Evolutionary conservation across 2,329 filamentous ascomycete genomes (phyloP), one percentile per base, ranked within the genome.

Genomic region (Rhynchosporium agropyri): DNA sequence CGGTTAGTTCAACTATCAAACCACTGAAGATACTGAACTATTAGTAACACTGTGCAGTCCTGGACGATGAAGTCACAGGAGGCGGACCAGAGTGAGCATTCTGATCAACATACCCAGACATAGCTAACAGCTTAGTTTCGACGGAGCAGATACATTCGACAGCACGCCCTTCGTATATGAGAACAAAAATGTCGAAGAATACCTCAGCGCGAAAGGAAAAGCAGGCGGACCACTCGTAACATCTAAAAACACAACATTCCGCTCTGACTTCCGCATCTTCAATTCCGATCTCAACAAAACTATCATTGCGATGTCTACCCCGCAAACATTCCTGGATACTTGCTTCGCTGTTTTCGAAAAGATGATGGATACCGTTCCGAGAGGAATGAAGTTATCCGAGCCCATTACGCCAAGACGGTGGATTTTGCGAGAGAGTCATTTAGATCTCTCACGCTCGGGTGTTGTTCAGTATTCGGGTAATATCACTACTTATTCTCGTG

Each of bases 331-430:
- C 57, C 28, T 63, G 56, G 40, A 64, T 20, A 64, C 59, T 1
- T 70, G 67, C 45, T 60, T 62, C 26, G 57, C 54, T 2, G 55
- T 68, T 10, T 70, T 70, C 48, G 59, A 64, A 48, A 67, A 67
- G 36, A 67, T 68, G 65, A 63, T 70, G 15, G 58, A 68, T 31
- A 67, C 65, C 2, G 68, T 70, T 6, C 66, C 68, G 12, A 50
- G n/a, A 36, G 51, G 28, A 1, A 54, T 63, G 15, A 58, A 45
- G 4, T 57, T 69, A 12, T 68, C 66, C 6, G 63, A 63, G 40
- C 58, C 62, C 12, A 59, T 69, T 42, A 56, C 33, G 8, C 61
- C 64, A 28, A 54, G 67, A 5, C 56, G 56, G 36, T 69, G 60
- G 58, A 65, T 67, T 42, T 40, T 63, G 26, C 56, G 55, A 4